Evolutionary conservation across 345 rosid species (phyloP).

Genomic region (Aegle marmelos): DNA sequence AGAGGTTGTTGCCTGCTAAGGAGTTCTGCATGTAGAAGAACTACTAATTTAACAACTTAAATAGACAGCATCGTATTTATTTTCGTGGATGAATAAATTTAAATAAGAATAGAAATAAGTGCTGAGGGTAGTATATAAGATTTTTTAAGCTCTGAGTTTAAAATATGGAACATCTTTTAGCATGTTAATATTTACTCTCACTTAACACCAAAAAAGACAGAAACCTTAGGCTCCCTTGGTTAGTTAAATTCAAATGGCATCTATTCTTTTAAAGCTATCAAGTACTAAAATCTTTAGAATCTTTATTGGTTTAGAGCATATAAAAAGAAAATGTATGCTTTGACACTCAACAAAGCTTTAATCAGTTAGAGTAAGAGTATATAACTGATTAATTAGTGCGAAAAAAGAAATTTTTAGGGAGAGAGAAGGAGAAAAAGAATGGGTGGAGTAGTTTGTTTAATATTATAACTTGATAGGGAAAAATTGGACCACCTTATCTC

Average conservation of each 20-base stretch:
- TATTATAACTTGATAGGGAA: no score
- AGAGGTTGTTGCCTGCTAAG: constrained; percentile 34
- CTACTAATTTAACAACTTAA: not conserved
- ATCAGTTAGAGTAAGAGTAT: not conserved
- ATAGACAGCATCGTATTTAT: not conserved
- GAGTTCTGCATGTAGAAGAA: constrained; percentile 38
- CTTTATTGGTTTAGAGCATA: not conserved
- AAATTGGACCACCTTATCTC: no score
- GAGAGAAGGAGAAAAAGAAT: not conserved
- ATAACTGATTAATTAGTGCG: no score
- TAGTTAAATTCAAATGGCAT: not conserved
- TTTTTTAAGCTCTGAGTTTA: not conserved
- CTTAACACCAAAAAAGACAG: not conserved
- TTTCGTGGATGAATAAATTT: not conserved
- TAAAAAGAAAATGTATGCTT: not conserved
- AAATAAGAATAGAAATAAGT: not conserved
- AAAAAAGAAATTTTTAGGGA: no score
- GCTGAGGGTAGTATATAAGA: not conserved
- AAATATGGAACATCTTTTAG: no score
- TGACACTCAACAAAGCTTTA: not conserved
- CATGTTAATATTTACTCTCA: no score
- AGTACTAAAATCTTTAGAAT: not conserved
- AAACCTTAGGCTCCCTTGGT: not conserved
- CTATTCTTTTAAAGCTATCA: not conserved
- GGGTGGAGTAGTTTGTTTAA: no score